These are phyloP conservation scores for Ganoderma leucocontextum DNA, from an alignment of 1,284 basidiomycete genomes.

Conservation along the genomic window DNA sequence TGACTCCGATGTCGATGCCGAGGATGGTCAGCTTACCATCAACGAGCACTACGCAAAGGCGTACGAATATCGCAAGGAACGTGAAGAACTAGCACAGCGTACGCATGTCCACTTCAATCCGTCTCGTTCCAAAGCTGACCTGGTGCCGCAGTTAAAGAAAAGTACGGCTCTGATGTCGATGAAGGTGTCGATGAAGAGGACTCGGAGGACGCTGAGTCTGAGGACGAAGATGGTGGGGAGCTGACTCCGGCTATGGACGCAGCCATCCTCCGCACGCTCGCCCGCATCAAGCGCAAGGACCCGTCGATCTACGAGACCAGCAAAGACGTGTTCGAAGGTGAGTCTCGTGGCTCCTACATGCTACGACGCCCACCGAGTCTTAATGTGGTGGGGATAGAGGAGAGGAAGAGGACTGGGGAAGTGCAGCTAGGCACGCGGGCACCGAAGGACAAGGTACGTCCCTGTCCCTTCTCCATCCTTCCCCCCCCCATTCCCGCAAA, in stretches of 20 bases:
- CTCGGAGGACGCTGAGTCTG: conserved; percentile 82
- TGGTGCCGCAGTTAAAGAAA: conserved; percentile 74
- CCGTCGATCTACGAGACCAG: conserved; percentile 82
- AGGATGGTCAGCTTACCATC: conserved; percentile 65
- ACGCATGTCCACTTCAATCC: conserved; percentile 40
- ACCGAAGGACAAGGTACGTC: conserved; percentile 63
- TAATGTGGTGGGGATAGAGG: conserved; percentile 57
- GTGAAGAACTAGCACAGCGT: conserved; percentile 85
- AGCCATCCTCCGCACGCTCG: conserved; percentile 92
- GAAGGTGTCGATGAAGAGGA: conserved; percentile 62
- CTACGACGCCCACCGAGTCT: conserved; percentile 4
- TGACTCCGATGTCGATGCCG: conserved; percentile 55
- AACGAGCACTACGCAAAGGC: conserved; percentile 88
- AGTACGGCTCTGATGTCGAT: conserved; percentile 79
- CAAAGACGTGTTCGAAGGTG: conserved; percentile 81
- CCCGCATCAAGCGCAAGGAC: conserved; percentile 86
- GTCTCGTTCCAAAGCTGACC: conserved; percentile 2
- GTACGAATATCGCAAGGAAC: conserved; percentile 81
- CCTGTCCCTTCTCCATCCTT: conserved; percentile 24
- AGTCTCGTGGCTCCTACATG: conserved; percentile 31
- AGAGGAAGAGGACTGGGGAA: conserved; percentile 58
- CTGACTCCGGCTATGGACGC: conserved; percentile 95
- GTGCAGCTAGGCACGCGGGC: conserved; percentile 31
- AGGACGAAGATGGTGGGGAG: conserved; percentile 96
- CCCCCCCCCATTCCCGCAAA: conserved; percentile 20